Percentiles rank a stretch among this genome's conserved stretches.
Evolutionary conservation across 805 yeast genomes (phyloP).

Genomic region (Metschnikowia drakensbergensis): DNA sequence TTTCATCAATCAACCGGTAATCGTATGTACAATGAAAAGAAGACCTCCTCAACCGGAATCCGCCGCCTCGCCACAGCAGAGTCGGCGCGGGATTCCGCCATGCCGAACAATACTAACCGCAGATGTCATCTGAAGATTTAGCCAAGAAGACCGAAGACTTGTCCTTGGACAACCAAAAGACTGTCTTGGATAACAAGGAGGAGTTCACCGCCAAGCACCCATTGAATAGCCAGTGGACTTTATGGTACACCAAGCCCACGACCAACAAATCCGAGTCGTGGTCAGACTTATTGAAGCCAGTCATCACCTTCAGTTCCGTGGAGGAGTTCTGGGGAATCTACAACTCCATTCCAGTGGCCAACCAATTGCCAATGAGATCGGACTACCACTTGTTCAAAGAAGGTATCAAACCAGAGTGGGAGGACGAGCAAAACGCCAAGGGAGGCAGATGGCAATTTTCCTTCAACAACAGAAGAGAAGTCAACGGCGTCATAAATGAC

Average conservation of each 20-base stretch:
- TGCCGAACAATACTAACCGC: slow-evolving; percentile 11
- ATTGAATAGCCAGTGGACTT: slow-evolving; percentile 85
- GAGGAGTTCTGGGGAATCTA: slow-evolving; percentile 99
- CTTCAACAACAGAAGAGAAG: slow-evolving; percentile 64
- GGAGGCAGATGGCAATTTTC: slow-evolving; percentile 90
- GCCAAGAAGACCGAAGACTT: slow-evolving; percentile 42
- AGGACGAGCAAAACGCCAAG: slow-evolving; percentile 76
- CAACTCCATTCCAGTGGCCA: slow-evolving; percentile 89
- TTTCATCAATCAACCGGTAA: slow-evolving; percentile 10
- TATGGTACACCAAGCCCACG: slow-evolving; percentile 96
- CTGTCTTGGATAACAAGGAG: slow-evolving; percentile 57
- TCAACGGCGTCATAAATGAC: slow-evolving; percentile 66
- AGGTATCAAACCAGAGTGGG: slow-evolving; percentile 98
- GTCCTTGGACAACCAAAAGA: slow-evolving; percentile 37
- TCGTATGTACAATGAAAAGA: slow-evolving; percentile 7
- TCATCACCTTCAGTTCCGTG: slow-evolving; percentile 86
- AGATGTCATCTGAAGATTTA: slow-evolving; percentile 43
- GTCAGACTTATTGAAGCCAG: slow-evolving; percentile 90
- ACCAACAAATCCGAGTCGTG: slow-evolving; percentile 76
- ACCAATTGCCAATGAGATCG: slow-evolving; percentile 84
- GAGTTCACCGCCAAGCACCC: slow-evolving; percentile 83
- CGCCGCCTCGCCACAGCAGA: too few species aligned
- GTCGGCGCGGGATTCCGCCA: too few species aligned
- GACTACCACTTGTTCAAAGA: slow-evolving; percentile 94
- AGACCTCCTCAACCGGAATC: too few species aligned